Base-by-base conservation (phyloP, 2,329 filamentous ascomycete genomes). In the Dactylella cylindrospora region DNA sequence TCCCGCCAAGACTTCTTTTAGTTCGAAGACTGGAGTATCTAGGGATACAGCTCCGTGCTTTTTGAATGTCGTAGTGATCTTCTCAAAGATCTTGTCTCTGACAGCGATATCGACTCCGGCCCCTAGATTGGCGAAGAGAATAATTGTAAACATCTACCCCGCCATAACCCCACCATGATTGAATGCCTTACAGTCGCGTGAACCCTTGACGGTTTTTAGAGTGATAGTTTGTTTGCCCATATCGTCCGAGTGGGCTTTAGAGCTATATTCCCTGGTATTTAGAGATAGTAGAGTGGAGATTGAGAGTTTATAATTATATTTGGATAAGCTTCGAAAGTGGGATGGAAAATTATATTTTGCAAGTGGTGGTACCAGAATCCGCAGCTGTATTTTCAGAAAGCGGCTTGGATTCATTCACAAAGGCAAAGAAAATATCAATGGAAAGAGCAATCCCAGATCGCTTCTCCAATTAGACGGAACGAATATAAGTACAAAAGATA, bases 11-110 rank as follows among this genome's bases (percentile, higher is more conserved):
- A 94, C 91, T 69, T 94, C 88, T 72, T 85, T 85, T 65, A 93
- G 78, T 74, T 95, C 89, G 71, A 95, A 95, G 61, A 93, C 88
- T 10, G 80, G 82, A 55, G 87, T 93, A 74, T 90, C 87, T 66
- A 93, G 83, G 64, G 85, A 84, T 61, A 86, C 84, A 65, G 80
- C 88, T 72, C 86, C 88, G 76, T 91, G 86, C 69, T 85, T 84
- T 76, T 90, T 89, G 78, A 93, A 91, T 71, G 91, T 84, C 60
- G 84, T 77, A 67, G 82, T 83, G 72, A 91, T 88, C 69, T 81
- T 84, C 70, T 75, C 78, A 73, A 88, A 90, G 75, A 91, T 90
- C 72, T 84, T 82, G 74, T 90, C 86, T 68, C 87, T 83, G 70
- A 91, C 83, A 70, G 88, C 80, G 78, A 90, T 86, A 71, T 90